Evolutionary conservation across 2,329 filamentous ascomycete species (phyloP).

Genomic region (Chaetomiaceae sp.): DNA sequence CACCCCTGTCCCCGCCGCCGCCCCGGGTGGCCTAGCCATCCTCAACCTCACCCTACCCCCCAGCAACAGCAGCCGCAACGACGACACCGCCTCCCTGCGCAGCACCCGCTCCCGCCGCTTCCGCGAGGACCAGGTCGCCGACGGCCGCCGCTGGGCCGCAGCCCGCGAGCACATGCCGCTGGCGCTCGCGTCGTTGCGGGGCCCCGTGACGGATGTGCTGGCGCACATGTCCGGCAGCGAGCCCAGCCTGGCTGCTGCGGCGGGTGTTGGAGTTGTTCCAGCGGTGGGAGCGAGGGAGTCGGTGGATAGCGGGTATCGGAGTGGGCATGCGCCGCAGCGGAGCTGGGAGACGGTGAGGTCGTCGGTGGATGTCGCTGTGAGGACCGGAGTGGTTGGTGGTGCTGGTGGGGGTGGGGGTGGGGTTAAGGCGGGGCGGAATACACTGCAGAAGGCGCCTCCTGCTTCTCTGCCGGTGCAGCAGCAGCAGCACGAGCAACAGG

Average conservation of each 20-base stretch:
- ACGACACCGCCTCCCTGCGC: conserved; percentile 9
- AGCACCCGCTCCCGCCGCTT: conserved; percentile 10
- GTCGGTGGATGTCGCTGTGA: background rate
- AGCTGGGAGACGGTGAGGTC: background rate
- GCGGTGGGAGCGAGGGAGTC: conserved; percentile 5
- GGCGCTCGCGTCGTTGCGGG: background rate
- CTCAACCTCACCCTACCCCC: too few relatives aligned
- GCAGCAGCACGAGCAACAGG: background rate
- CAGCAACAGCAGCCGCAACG: conserved; percentile 1
- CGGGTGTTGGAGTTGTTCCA: background rate
- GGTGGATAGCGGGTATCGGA: conserved; percentile 19
- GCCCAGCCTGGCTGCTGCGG: background rate
- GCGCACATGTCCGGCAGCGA: conserved; percentile 13
- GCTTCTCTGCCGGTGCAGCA: background rate
- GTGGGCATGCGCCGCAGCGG: conserved; percentile 7
- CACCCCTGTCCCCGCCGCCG: too few relatives aligned
- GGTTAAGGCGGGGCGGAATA: background rate
- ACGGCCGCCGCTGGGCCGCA: conserved; percentile 13
- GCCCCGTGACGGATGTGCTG: background rate
- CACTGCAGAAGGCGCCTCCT: conserved; percentile 1
- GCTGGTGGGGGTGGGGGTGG: background rate
- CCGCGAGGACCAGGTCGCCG: conserved; percentile 11
- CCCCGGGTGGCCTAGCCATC: too few relatives aligned
- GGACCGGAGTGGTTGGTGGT: background rate
- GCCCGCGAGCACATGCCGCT: conserved; percentile 9